phyloP scores from a whole-genome alignment of 139 green algal genomes.

The Bryopsis sp. region DNA sequence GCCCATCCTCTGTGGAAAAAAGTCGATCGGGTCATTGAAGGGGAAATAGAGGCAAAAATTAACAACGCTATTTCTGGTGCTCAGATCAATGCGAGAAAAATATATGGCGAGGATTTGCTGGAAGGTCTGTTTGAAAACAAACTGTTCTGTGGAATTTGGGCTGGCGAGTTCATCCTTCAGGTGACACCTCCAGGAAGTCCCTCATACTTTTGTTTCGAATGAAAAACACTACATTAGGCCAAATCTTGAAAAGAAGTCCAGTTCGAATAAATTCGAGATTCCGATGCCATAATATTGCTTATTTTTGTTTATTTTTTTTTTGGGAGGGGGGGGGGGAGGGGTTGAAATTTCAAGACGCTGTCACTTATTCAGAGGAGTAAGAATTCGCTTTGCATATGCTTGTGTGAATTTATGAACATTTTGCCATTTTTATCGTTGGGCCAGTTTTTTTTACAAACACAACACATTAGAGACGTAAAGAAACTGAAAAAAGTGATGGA shows the following conservation, averaged over 20 bases:
- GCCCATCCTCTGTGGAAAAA: no score
- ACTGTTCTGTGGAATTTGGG: slow-evolving; percentile 59
- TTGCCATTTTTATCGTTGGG: no score
- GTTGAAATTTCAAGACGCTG: background rate
- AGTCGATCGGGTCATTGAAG: background rate
- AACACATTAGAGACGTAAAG: slow-evolving; percentile 2
- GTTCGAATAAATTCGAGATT: no score
- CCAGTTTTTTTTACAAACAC: no score
- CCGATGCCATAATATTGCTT: slow-evolving; percentile 33
- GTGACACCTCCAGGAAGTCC: background rate
- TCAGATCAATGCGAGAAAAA: slow-evolving; percentile 74
- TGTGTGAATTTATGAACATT: slow-evolving; percentile 14
- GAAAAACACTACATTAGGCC: no score
- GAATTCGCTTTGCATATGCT: no score
- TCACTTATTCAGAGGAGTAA: background rate
- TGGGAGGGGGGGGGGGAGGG: no score
- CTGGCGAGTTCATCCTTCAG: slow-evolving; percentile 23
- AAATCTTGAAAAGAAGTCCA: no score
- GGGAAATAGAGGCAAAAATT: slow-evolving; percentile 23
- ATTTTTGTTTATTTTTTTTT: no score
- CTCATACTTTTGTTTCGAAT: background rate
- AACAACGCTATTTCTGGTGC: no score
- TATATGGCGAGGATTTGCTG: slow-evolving; percentile 52
- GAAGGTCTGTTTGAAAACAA: slow-evolving; percentile 44
- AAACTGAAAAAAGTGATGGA: background rate